A percentile compares a stretch with the other conserved stretches of the same genome.
phyloP scores from a whole-genome alignment of 441 rosid species.

The Syzygium malaccense region DNA sequence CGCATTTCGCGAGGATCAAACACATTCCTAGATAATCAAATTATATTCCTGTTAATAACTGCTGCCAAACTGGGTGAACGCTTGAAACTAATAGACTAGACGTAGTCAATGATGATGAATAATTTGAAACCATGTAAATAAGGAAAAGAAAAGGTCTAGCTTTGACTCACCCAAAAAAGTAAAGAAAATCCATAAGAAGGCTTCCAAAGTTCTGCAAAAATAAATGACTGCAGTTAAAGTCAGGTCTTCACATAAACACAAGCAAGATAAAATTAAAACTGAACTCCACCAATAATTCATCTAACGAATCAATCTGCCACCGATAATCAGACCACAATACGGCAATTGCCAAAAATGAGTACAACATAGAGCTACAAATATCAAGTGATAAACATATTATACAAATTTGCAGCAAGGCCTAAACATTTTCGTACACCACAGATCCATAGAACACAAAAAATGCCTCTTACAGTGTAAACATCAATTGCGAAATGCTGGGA shows the following conservation, averaged over 20 bases:
- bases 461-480: background rate
- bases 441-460: background rate
- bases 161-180: slow-evolving; percentile 89
- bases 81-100: background rate
- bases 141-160: slow-evolving; percentile 7
- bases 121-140: background rate
- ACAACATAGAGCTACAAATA: background rate
- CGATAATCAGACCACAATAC: background rate
- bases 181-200: slow-evolving; percentile 97
- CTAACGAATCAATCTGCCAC: background rate
- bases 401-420: background rate
- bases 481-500: background rate
- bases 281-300: background rate
- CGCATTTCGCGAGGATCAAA: slow-evolving; percentile 99
- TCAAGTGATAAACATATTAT: background rate
- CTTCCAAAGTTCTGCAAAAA: slow-evolving; percentile 84
- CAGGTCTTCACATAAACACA: background rate
- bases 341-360: background rate
- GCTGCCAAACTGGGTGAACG: background rate
- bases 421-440: background rate
- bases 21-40: slow-evolving; percentile 60
- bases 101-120: background rate
- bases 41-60: background rate
- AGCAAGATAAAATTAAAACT: background rate
- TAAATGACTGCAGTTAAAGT: slow-evolving; percentile 9